Base-by-base conservation (phyloP, 1,139 yeast genomes). In the Eremothecium cymbalariae region DNA sequence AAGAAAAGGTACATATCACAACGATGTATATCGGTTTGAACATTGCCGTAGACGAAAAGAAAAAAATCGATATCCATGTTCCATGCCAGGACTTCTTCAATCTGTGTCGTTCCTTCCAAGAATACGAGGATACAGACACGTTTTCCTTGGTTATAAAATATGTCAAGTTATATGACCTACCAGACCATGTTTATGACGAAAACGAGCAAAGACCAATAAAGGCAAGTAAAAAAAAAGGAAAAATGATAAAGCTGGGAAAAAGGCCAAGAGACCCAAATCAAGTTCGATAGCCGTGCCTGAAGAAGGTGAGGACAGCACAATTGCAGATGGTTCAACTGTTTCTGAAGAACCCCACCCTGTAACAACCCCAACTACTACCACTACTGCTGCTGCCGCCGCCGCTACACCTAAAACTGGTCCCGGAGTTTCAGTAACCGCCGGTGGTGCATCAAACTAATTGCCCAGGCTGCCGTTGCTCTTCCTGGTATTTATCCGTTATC, bases 51-150 rank as follows among this genome's bases (percentile, higher is more conserved):
- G 58, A 48, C 33, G 72, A 68, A 8, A 74, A 66, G 21, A 77
- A 74, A 51, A 79, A 77, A 48, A 68, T 90, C 42, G 96, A 90
- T 54, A 81, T 90, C 34, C 95, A 85, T 49, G 72, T 79, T 47
- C 96, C 97, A 7, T 88, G 97, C 53, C 72, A 85, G 13, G 98
- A 90, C 42, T 90, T 88, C 55, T 84, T 70, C 59, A 77, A 70
- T 34, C 62, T 85, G 12, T 84, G 96, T 57, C 77, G 84, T 46
- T 68, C 74, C 25, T 84, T 90, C 77, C 65, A 68, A 25, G 90
- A 72, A 50, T 72, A 79, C 45, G 78, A 72, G 38, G 71, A 72
- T 27, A 59, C 68, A n/a, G 68, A 78, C 54, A 64, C 66, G 32
- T 67, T 66, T 44, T 69, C 72, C 18, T 63, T 80, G 40, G 71